These are phyloP conservation scores for Tetradesmus obliquus DNA, from an alignment of 139 green algal genomes.

Conservation along the genomic window DNA sequence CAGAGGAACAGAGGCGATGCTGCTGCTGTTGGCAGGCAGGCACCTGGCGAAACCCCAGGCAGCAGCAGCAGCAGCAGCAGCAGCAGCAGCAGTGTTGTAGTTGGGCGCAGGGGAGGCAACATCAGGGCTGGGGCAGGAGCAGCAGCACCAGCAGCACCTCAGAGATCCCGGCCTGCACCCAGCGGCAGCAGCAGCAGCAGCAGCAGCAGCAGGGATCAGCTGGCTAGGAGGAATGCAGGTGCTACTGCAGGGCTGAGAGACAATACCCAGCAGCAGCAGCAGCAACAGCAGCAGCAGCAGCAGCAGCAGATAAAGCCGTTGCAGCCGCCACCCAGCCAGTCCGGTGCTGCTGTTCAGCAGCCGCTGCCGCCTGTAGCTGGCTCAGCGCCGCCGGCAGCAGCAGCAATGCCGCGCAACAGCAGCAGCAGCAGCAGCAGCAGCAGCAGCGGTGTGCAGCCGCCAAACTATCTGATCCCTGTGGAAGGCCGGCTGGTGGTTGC, in stretches of 20 bases:
- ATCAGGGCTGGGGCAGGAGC: background rate
- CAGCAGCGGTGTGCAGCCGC: background rate
- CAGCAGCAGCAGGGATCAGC: background rate
- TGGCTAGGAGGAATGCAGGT: background rate
- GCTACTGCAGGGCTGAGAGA: background rate
- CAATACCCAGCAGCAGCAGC: background rate
- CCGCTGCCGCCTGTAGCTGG: background rate
- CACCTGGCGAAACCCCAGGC: too few species aligned
- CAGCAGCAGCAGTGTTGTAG: too few species aligned
- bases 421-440: background rate
- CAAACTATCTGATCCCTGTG: background rate
- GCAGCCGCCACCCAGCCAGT: background rate
- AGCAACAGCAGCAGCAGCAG: background rate
- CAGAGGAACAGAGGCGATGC: too few species aligned
- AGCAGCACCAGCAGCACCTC: background rate
- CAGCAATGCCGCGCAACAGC: background rate
- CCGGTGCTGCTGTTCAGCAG: background rate
- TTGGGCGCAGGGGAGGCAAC: too few species aligned
- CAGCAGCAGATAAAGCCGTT: background rate
- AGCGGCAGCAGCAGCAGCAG: background rate
- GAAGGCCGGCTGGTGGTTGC: too few species aligned
- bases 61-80: too few species aligned
- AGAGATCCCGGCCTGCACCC: too few species aligned
- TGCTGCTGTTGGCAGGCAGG: too few species aligned
- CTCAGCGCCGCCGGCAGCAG: background rate